Base-by-base conservation (phyloP, 805 yeast species). In the Pichia nakasei region DNA sequence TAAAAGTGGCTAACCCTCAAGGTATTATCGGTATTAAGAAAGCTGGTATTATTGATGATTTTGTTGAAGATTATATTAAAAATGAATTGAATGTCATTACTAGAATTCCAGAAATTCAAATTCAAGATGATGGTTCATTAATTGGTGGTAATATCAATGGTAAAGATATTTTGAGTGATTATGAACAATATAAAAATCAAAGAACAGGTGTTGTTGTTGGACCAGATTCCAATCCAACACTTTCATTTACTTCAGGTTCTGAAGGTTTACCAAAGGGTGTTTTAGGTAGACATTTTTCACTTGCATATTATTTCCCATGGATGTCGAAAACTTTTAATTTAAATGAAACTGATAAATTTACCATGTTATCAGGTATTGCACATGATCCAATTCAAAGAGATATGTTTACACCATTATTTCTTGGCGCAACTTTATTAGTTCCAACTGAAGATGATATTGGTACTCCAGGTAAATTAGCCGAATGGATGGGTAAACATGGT, bases 261-360 rank as follows among this genome's bases (percentile, higher is more conserved):
- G 99, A 93, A 65, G 99, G 99, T 63, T 72, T 91, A 51, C 99
- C 99, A 54, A 93, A 93, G 67, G 99, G 99, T 70, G 99, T 93
- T 21, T 73, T 88, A 48, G 99, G 99, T 41, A 85, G 99, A 67
- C 99, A 93, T 60, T 94, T 80, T 66, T 91, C 97, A 0, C 70
- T 93, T 48, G 96, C 98, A 2, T 93, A 93, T 69, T 93, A 93
- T 67, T 93, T 93, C 76, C 95, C 95, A 32, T 93, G 99, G 99
- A 93, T 93, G 99, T 73, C 97, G 18, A 65, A 85, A 63, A 76
- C 82, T 37, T 93, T 93, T 57, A 78, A 80, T 29, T 73, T 93
- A 34, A 73, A 84, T 35, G 82, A 75, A 43, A 73, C 79, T 31
- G 98, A 94, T 64, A 83, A 72, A 58, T 93, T 93, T 69, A 93